Evolutionary conservation across 345 rosid species (phyloP).

Genomic region (Reutealis trisperma): DNA sequence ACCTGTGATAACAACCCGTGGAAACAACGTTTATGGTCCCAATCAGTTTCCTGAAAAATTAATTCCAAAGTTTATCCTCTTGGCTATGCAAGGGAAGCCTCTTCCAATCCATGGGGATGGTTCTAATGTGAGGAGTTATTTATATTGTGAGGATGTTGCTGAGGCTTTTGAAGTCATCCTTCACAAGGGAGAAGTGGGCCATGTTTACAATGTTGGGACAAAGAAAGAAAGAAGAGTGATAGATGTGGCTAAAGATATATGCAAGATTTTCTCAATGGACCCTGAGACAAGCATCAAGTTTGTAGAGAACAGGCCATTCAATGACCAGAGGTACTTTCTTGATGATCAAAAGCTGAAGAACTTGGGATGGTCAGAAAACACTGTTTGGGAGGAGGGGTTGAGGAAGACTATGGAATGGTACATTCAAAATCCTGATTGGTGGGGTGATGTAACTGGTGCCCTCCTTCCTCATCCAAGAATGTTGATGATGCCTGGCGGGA

Average conservation of each 20-base stretch:
- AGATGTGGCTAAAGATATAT: conserved; percentile 79
- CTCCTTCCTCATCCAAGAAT: conserved; percentile 83
- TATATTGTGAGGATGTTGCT: conserved; percentile 93
- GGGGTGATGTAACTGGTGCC: conserved; percentile 95
- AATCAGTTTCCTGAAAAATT: conserved; percentile 88
- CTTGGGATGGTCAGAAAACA: conserved; percentile 82
- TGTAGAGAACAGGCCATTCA: conserved; percentile 85
- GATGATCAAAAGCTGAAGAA: conserved; percentile 81
- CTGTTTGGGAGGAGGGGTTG: conserved; percentile 83
- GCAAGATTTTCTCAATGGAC: conserved; percentile 67
- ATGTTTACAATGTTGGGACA: conserved; percentile 83
- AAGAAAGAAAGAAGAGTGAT: conserved; percentile 87
- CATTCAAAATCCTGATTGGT: conserved; percentile 83
- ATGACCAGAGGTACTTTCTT: conserved; percentile 92
- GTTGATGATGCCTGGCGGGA: conserved; percentile 75
- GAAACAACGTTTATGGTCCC: conserved; percentile 89
- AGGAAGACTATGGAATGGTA: conserved; percentile 83
- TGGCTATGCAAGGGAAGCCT: conserved; percentile 71
- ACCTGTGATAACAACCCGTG: conserved; percentile 92
- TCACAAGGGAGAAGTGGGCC: conserved; percentile 91
- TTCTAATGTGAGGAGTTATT: conserved; percentile 76
- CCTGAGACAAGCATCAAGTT: conserved; percentile 65
- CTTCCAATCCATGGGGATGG: conserved; percentile 95
- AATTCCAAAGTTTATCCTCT: conserved; percentile 82
- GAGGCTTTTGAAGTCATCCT: conserved; percentile 88